Evolutionary conservation across 371 early-diverging fungal species (phyloP).

Genomic region (Batrachochytrium dendrobatidis): DNA sequence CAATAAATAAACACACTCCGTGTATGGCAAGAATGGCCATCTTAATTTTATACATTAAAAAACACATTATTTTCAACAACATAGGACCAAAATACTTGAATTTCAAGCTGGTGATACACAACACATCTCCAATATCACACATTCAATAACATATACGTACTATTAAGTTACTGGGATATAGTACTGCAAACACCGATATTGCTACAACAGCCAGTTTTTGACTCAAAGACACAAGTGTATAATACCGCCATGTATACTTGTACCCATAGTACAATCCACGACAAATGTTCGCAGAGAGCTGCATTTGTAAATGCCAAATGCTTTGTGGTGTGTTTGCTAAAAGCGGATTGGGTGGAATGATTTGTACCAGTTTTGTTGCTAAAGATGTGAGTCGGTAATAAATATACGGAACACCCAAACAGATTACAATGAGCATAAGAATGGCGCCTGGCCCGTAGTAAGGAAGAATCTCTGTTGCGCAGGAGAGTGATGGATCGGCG

Average conservation of each 20-base stretch:
- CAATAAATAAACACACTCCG: neutral
- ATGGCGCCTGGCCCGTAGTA: slow-evolving; percentile 1
- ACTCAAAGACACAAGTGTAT: neutral
- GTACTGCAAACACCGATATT: neutral
- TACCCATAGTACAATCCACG: slow-evolving; percentile 1
- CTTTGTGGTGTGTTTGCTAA: neutral
- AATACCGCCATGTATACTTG: slow-evolving; percentile 3
- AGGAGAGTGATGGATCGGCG: neutral
- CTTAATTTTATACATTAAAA: neutral
- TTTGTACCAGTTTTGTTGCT: neutral
- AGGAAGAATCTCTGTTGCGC: neutral
- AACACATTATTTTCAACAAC: no score
- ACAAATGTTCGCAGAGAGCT: slow-evolving; percentile 1
- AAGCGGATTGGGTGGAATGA: neutral
- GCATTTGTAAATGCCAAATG: neutral
- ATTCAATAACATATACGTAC: neutral
- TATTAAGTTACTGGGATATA: neutral
- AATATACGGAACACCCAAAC: neutral
- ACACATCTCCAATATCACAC: neutral
- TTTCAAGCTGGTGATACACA: neutral
- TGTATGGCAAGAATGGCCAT: slow-evolving; percentile 2
- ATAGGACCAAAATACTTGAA: neutral
- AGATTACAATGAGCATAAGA: neutral
- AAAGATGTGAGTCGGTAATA: neutral
- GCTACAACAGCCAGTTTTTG: slow-evolving; percentile 2